Base-by-base conservation (phyloP, 202 grass and related monocot genomes). In the Cymbopogon flexuosus region DNA sequence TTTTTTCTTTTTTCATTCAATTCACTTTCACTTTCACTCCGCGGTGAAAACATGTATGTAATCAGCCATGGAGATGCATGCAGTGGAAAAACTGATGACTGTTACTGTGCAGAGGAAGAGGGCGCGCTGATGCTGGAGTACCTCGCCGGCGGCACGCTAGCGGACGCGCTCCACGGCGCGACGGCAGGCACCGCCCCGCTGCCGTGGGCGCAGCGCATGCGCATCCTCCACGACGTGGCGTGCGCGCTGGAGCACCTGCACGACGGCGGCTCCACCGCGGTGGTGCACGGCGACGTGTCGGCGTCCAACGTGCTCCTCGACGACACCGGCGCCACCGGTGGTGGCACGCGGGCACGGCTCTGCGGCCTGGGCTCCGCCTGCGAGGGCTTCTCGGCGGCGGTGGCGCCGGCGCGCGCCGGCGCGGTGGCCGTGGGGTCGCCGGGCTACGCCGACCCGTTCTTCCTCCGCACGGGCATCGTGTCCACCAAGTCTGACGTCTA, bases 211-310 rank as follows among this genome's bases (percentile, higher is more conserved):
- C 80, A 79, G 7, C 84, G 94, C 39, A 92, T 87, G 92, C 85
- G 81, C 24, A 46, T 89, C 72, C 46, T 94, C 34, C 86, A 90
- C 75, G 92, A 97, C 73, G 73, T 94, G 2, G 90, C 94, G 47
- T 65, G 37, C 65, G 94, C 92, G 2, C 70, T 97, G 12, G 90
- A 94, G 78, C 87, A 97, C 83, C 90, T 97, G 68, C 94, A 97
- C 68, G 75, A 65, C 72, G 13, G 13, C 65, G 83, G 87, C 49
- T 33, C 70, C 46, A 75, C 80, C 2, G 78, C 87, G 5, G 58
- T 97, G 66, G 94, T 94, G 27, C 94, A 97, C 84, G 90, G 87
- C 72, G 94, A 97, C 76, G 73, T 97, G 40, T 94, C 94, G 24
- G 81, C 94, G 10, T 86, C 94, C 59, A 97, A 97, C 87, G 94